Percentiles rank a stretch among this genome's conserved stretches.
phyloP scores from a whole-genome alignment of 192 early-diverging fungal species.

The Radiomyces spectabilis region DNA sequence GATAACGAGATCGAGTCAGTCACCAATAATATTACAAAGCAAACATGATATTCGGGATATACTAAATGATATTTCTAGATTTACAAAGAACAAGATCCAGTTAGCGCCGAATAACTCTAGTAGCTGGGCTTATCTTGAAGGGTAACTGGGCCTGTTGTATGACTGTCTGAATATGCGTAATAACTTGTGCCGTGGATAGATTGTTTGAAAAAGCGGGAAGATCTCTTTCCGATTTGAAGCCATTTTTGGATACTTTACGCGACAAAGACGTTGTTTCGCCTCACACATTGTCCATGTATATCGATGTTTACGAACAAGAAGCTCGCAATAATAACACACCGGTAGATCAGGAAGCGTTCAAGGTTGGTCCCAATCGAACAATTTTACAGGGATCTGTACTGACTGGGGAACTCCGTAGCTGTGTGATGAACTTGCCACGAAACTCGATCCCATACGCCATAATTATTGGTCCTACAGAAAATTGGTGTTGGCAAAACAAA shows the following conservation, averaged over 20 bases:
- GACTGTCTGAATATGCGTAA: too few relatives aligned
- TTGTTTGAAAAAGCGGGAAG: slow-evolving; percentile 26
- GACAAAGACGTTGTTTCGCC: slow-evolving; percentile 28
- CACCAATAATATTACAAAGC: background rate
- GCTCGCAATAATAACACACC: slow-evolving; percentile 25
- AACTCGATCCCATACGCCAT: slow-evolving; percentile 53
- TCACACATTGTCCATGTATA: slow-evolving; percentile 28
- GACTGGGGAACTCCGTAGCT: slow-evolving; percentile 20
- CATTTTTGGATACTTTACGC: slow-evolving; percentile 31
- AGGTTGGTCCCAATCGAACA: slow-evolving; percentile 19
- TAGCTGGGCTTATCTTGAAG: slow-evolving; percentile 87
- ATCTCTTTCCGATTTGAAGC: slow-evolving; percentile 28
- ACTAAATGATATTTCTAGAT: slow-evolving; percentile 45
- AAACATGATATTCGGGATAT: background rate
- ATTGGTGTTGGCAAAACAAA: too few relatives aligned
- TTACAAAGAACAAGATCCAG: slow-evolving; percentile 57
- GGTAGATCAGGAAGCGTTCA: slow-evolving; percentile 29
- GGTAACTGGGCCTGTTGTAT: too few relatives aligned
- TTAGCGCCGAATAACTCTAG: slow-evolving; percentile 87
- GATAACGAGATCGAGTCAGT: slow-evolving; percentile 62
- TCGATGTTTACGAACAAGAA: slow-evolving; percentile 40
- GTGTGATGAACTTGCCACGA: slow-evolving; percentile 45
- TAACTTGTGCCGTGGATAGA: slow-evolving; percentile 6
- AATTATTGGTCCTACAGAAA: slow-evolving; percentile 63
- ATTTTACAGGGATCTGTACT: background rate